Percentiles rank a stretch among this genome's conserved stretches.
phyloP scores from a whole-genome alignment of 768 basidiomycete genomes.

The Multifurca ochricompacta region DNA sequence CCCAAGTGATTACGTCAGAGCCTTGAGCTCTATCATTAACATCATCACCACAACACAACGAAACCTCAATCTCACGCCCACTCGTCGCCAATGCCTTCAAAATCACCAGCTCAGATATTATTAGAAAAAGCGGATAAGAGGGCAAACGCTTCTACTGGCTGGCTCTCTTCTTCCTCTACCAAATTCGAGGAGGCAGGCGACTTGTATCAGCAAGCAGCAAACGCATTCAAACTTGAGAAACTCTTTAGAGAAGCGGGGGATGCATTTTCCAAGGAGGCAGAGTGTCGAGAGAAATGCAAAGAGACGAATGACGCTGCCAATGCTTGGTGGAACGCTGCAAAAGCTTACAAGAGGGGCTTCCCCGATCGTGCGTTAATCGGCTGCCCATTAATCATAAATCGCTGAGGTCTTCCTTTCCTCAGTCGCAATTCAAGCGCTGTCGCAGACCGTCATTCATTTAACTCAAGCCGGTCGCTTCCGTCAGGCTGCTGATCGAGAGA shows the following conservation, averaged over 20 bases:
- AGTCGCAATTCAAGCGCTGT: constrained; percentile 88
- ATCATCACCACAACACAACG: too few species aligned
- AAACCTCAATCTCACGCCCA: constrained; percentile 17
- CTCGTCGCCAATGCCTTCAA: constrained; percentile 50
- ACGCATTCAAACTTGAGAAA: constrained; percentile 88
- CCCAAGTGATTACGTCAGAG: constrained; percentile 17
- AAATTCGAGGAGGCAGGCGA: constrained; percentile 97
- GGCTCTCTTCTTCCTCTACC: constrained; percentile 78
- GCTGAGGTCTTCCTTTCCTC: constrained; percentile 2
- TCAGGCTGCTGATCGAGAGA: constrained; percentile 96
- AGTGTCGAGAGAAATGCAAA: constrained; percentile 82
- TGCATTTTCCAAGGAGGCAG: constrained; percentile 87
- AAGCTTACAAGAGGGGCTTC: constrained; percentile 86
- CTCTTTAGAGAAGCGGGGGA: constrained; percentile 88
- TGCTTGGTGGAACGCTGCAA: constrained; percentile 97
- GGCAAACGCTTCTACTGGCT: constrained; percentile 69
- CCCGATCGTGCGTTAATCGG: constrained; percentile 58
- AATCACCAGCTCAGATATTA: constrained; percentile 68
- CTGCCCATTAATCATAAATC: not conserved
- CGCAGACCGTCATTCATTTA: constrained; percentile 77
- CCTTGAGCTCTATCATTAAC: too few species aligned
- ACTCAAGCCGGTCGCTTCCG: constrained; percentile 84
- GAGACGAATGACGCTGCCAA: constrained; percentile 94
- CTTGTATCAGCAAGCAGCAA: constrained; percentile 90
- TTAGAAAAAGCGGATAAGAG: constrained; percentile 93